Evolutionary conservation across 2,329 filamentous ascomycete species (phyloP), one percentile per base, ranked within the genome.

Genomic region (Pleurostoma richardsiae): DNA sequence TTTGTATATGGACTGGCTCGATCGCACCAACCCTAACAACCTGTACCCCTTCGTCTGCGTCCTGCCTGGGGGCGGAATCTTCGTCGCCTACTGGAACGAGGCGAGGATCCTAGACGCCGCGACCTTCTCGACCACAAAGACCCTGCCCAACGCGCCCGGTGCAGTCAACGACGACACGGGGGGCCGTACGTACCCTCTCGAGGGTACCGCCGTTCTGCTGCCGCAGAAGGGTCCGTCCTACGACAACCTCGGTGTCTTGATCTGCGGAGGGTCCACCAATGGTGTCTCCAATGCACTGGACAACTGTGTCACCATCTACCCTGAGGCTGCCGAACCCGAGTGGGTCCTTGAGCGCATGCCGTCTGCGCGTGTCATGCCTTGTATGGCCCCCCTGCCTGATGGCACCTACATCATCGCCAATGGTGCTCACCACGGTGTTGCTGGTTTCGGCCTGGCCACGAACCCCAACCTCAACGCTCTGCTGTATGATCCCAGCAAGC

Each of bases 341-440:
- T 83, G 78, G 78, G 69, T 64, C 2, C 68, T 82, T 41, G 78
- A 82, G 60, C 71, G 77, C 45, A 80, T 81, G 77, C 77, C 77
- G 26, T 78, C 74, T 2, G 67, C 69, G 47, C 73, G 77, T 47
- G 77, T 80, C 40, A 71, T 80, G 52, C 60, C 71, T 1, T 77
- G 74, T 59, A 80, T 80, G 67, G 65, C 69, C 0, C 71, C 72
- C 4, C 70, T 81, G 1, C 77, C 77, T 3, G 77, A 80, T 51
- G 77, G 77, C 10, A 80, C 77, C 0, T 80, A 72, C 52, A 58
- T 81, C 4, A 77, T 80, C 48, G 61, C 73, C 44, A 79, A 79
- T 55, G 77, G 77, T 26, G 77, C 71, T 5, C 58, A 68, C 31
- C 65, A 71, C 51, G 77, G 77, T 30, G 69, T 70, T 33, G 77